A percentile compares a stretch with the other conserved stretches of the same genome.
These are phyloP conservation scores for Incumbomyces delicatus DNA, from an alignment of 2,329 filamentous ascomycete genomes.

Conservation along the genomic window DNA sequence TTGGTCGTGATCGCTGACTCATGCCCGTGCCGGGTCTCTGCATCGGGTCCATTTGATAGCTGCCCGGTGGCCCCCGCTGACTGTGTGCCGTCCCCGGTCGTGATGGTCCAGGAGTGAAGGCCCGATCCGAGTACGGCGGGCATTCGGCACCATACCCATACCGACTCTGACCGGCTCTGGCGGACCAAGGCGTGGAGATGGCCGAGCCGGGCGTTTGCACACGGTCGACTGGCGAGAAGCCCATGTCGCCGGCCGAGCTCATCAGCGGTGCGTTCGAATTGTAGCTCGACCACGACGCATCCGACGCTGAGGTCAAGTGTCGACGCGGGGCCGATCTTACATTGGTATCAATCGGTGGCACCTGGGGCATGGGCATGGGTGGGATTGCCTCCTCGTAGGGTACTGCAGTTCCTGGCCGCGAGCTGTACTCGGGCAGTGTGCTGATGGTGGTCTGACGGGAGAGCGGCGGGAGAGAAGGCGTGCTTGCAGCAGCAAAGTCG, in stretches of 20 bases:
- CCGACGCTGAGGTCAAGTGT: conserved; percentile 47
- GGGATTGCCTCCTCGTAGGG: conserved; percentile 20
- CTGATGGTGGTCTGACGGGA: conserved; percentile 51
- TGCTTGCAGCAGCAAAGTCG: conserved; percentile 37
- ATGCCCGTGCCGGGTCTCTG: conserved; percentile 19
- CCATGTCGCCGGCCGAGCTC: conserved; percentile 51
- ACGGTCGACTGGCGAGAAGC: conserved; percentile 29
- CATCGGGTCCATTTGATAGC: conserved; percentile 22
- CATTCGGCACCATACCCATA: conserved; percentile 17
- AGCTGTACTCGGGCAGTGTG: conserved; percentile 54
- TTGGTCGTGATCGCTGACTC: conserved; percentile 13
- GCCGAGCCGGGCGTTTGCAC: conserved; percentile 17
- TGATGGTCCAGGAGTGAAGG: conserved; percentile 20
- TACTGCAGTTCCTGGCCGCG: conserved; percentile 46
- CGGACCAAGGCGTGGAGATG: conserved; percentile 20
- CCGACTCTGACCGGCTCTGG: conserved; percentile 12
- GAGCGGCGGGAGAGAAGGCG: conserved; percentile 50
- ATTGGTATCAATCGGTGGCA: conserved; percentile 7
- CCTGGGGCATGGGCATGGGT: conserved; percentile 25
- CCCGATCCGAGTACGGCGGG: conserved; percentile 21
- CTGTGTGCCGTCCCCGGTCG: conserved; percentile 21
- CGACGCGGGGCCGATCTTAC: conserved; percentile 18
- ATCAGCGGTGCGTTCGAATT: conserved; percentile 56
- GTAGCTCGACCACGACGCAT: conserved; percentile 46
- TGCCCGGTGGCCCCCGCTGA: conserved; percentile 20